phyloP scores from a whole-genome alignment of 257 asterid species.

The Cynanchum wilfordii region DNA sequence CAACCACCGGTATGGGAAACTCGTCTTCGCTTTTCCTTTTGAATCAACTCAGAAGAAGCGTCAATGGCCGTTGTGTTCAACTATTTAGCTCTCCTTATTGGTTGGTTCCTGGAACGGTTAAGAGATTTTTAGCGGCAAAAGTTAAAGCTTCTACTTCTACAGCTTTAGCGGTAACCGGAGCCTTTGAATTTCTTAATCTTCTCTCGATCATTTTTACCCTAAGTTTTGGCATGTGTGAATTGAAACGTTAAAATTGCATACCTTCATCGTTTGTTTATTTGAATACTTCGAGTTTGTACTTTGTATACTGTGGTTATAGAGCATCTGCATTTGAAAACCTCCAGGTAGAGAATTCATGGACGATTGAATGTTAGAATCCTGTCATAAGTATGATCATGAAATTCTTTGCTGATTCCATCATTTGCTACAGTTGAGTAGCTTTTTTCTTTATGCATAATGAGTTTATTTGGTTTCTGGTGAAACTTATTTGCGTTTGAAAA shows the following conservation, averaged over 20 bases:
- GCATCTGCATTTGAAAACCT: background rate
- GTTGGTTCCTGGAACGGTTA: slow-evolving; percentile 24
- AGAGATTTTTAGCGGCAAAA: slow-evolving; percentile 18
- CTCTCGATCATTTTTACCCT: background rate
- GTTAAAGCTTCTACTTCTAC: slow-evolving; percentile 41
- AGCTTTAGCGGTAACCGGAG: slow-evolving; percentile 32
- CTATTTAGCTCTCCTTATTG: slow-evolving; percentile 16
- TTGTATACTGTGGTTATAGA: background rate
- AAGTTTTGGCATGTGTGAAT: background rate
- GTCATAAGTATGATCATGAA: background rate
- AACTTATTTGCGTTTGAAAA: background rate
- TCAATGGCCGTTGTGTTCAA: slow-evolving; percentile 20
- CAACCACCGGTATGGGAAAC: slow-evolving; percentile 21
- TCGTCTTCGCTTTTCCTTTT: slow-evolving; percentile 27
- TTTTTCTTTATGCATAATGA: background rate
- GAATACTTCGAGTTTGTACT: background rate
- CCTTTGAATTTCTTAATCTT: slow-evolving; percentile 29
- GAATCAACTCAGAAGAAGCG: slow-evolving; percentile 26
- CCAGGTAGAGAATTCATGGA: background rate
- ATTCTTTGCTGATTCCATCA: background rate
- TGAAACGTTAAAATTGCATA: background rate
- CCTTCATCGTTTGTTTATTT: background rate
- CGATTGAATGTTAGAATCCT: background rate
- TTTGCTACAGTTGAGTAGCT: background rate
- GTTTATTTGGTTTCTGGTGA: background rate